These are phyloP conservation scores for Quercus dentata DNA, from an alignment of 306 rosid species.

Conservation along the genomic window DNA sequence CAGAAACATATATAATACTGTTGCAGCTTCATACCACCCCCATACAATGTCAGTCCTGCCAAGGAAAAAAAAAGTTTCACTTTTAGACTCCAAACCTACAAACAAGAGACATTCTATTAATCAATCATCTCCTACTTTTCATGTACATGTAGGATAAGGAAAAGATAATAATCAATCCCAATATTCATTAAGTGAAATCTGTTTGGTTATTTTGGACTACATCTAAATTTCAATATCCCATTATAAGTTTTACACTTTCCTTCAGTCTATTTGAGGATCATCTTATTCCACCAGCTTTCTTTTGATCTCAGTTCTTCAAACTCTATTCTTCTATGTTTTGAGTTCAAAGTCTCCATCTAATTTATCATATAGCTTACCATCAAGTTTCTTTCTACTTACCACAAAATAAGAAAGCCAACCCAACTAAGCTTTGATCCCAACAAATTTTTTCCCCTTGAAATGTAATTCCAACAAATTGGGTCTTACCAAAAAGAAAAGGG, in stretches of 20 bases:
- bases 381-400: not conserved
- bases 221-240: not conserved
- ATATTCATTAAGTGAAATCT: not conserved
- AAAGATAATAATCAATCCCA: not conserved
- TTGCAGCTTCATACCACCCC: constrained; percentile 34
- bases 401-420: not conserved
- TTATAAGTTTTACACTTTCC: not conserved
- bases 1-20: constrained; percentile 25
- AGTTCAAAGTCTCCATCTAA: not conserved
- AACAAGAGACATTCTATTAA: not conserved
- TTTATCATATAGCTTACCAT: not conserved
- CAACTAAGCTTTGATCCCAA: not conserved
- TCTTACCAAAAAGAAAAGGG: not conserved
- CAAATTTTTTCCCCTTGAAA: not conserved
- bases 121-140: not conserved
- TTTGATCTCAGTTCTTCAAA: not conserved
- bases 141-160: not conserved
- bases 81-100: not conserved
- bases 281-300: not conserved
- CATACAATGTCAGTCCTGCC: constrained; percentile 30
- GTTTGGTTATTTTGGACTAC: not conserved
- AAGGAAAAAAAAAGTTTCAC: not conserved
- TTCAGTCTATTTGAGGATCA: not conserved
- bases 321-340: not conserved
- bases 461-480: not conserved